A percentile compares a stretch with the other conserved stretches of the same genome.
These are phyloP conservation scores for Leishmania arabica DNA, from an alignment of 208 protist genomes.

Conservation along the genomic window DNA sequence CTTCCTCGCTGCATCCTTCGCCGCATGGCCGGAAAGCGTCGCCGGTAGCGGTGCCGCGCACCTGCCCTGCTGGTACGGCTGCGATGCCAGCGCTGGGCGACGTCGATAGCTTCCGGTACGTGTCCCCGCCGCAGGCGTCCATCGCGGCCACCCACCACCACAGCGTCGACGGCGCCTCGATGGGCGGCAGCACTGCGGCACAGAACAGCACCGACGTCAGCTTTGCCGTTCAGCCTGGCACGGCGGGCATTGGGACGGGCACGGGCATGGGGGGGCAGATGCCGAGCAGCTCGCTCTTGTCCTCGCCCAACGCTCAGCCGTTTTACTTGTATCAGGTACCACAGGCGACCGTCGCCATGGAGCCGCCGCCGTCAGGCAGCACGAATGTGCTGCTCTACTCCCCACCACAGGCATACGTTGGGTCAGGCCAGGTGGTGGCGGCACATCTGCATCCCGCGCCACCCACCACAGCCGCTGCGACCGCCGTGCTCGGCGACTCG, in stretches of 20 bases:
- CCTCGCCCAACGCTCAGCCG: conserved; percentile 8
- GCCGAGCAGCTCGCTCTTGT: conserved; percentile 12
- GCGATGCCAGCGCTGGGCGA: neutral
- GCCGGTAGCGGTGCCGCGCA: neutral
- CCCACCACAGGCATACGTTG: conserved; percentile 14
- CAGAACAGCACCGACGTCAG: neutral
- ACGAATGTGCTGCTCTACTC: conserved; percentile 17
- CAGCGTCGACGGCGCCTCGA: neutral
- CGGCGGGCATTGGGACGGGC: no score
- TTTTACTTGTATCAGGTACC: conserved; percentile 18
- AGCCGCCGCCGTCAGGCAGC: conserved; percentile 9
- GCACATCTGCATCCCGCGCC: neutral
- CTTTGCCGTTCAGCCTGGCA: neutral
- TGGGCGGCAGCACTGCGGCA: neutral
- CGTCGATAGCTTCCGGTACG: neutral
- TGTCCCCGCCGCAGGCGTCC: conserved; percentile 4
- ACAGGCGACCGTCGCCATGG: neutral
- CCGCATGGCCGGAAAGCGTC: neutral
- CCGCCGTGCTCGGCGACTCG: neutral
- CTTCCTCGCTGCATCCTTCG: neutral
- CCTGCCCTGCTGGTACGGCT: neutral
- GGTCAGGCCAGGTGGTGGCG: neutral
- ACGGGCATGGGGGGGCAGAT: neutral
- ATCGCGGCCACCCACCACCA: neutral
- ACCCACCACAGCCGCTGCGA: neutral